Base-by-base conservation (phyloP, 1,139 yeast species). In the Pichia sp. region DNA sequence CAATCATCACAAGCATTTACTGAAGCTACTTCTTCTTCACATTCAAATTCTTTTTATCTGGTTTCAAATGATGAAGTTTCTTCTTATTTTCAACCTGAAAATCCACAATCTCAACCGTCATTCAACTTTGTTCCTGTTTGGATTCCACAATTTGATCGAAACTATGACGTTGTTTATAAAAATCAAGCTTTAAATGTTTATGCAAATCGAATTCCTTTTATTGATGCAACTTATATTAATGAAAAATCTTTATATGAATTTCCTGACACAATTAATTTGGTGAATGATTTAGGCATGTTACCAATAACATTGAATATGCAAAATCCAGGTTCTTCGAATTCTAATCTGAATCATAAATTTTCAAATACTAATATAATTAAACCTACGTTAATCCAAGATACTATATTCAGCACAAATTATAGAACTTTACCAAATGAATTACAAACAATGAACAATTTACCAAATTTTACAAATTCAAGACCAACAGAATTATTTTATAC, bases 111-210 rank as follows among this genome's bases (percentile, higher is more conserved):
- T n/a, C 70, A 63, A 40, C 62, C 63, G 22, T 56, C 47, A 9
- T 53, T 56, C 51, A 45, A 51, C 31, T 56, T 61, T 37, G 47
- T 54, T 9, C 62, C 62, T 2, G 40, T 70, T 13, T 72, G 77
- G 88, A 60, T 78, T 1, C 82, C 87, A 0, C 69, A 72, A 39
- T 63, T 72, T n/a, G 72, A 82, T 2, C 63, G 68, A 9, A 70
- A 68, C 40, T 82, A 79, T n/a, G 72, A 72, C 40, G 60, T 79
- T 21, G 62, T 79, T 3, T 82, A 69, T 57, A 78, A 74, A 57
- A 77, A 78, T 50, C 72, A 76, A 34, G 76, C 77, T 32, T 61
- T 81, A 38, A 72, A 78, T 50, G 63, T 80, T 1, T 76, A 73
- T 51, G 76, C 85, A 50, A 69, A 69, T 33, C 69, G 74, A 8